phyloP scores from a whole-genome alignment of 352 stramenopile genomes.

The Globisporangium emineosum region DNA sequence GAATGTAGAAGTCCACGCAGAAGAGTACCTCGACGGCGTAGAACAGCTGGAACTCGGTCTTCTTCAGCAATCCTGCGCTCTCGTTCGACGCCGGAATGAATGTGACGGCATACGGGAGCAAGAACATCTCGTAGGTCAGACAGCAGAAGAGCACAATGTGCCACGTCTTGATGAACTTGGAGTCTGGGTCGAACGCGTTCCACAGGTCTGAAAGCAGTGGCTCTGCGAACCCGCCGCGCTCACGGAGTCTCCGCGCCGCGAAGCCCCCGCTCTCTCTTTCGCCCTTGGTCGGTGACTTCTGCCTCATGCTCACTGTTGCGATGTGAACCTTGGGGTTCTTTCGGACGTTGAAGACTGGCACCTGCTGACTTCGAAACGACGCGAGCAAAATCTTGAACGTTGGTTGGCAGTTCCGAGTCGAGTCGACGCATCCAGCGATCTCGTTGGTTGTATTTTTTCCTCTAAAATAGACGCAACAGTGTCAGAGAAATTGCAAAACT shows the following conservation, averaged over 20 bases:
- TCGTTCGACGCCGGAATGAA: conserved; percentile 11
- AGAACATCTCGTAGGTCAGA: conserved; percentile 45
- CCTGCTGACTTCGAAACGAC: neutral
- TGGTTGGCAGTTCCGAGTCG: neutral
- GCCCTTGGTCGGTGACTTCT: neutral
- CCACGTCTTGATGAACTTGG: conserved; percentile 42
- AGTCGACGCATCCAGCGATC: neutral
- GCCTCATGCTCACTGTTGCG: neutral
- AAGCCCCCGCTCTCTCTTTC: conserved; percentile 4
- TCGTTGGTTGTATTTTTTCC: conserved; percentile 2
- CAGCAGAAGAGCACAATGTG: conserved; percentile 39
- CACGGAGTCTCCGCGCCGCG: neutral
- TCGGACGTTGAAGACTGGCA: neutral
- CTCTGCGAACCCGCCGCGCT: neutral
- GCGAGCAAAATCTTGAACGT: neutral
- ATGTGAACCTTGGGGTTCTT: neutral
- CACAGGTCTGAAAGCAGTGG: conserved; percentile 13
- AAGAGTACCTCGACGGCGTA: conserved; percentile 49
- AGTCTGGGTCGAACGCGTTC: conserved; percentile 54
- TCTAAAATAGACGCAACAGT: conserved; percentile 3
- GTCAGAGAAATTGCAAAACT: conserved; percentile 9
- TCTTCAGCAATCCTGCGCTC: neutral
- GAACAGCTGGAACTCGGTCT: conserved; percentile 22
- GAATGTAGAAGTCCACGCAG: conserved; percentile 47
- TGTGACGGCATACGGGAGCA: conserved; percentile 43